Evolutionary conservation across 2,329 filamentous ascomycete species (phyloP), one percentile per base, ranked within the genome.

Genomic region (Cadophora malorum): DNA sequence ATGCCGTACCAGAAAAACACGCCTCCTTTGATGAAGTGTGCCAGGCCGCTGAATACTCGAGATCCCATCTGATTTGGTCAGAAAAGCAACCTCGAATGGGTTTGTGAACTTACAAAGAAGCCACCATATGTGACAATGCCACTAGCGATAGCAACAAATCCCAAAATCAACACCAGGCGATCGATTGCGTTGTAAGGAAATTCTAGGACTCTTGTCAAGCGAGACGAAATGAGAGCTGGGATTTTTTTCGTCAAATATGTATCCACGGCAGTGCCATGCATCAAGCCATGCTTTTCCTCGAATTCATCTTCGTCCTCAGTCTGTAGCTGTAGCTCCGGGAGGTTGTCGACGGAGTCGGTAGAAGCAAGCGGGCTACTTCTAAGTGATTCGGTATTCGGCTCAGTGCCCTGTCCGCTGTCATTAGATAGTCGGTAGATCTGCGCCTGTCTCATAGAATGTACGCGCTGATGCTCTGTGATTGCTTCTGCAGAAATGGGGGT

Each of bases 1-100:
- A 97, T 80, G 9, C 95, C 95, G 71, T 96, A 92, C 90, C 93
- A 96, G 81, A 97, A 93, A 83, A 98, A 98, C 65, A 98, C 91
- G 3, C 92, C 92, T 56, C 95, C 95, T 79, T 98, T 98, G 79
- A 97, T 89, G 82, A 93, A 97, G 77, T 98, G 95, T 8, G 95
- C 95, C 52, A 97, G 84, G 1, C 95, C 93, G 73, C 90, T 94
- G 82, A 95, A 85, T 67, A 97, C 82, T 2, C 83, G 83, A 25
- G 79, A 79, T 5, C 86, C 90, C 78, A 91, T 89, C 91, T 94
- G 72, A 23, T 45, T 12, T 3, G 52, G 50, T 74, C 64, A 73
- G 68, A 41, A 25, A 49, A 62, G n/a, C 50, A 3, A 28, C 38
- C 33, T 38, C 14, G 23, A 9, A 23, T 41, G 53, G 31, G 10